Conservation (phyloP, 2,329 filamentous ascomycete genomes). For the Trematosphaeria pertusa region DNA sequence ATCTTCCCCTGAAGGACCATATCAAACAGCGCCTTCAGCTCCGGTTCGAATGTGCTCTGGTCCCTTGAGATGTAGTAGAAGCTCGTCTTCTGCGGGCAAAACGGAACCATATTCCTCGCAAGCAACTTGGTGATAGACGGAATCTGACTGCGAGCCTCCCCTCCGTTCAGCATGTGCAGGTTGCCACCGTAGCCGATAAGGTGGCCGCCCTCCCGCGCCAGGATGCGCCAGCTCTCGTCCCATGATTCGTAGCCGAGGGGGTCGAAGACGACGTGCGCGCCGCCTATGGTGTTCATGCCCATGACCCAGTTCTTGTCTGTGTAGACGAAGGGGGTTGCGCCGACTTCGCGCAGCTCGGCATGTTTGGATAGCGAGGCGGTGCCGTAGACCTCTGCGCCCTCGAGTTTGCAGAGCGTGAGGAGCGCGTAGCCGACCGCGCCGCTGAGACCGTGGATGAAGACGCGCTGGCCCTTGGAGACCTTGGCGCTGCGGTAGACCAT, state of each 20-base stretch:
- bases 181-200: slow-evolving; percentile 39
- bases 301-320: slow-evolving; percentile 58
- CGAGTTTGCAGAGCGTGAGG: slow-evolving; percentile 51
- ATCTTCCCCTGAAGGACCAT: slow-evolving; percentile 29
- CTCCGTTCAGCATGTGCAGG: slow-evolving; percentile 27
- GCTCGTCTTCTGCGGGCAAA: slow-evolving; percentile 30
- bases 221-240: slow-evolving; percentile 58
- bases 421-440: slow-evolving; percentile 58
- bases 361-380: slow-evolving; percentile 59
- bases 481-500: slow-evolving; percentile 44
- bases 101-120: slow-evolving; percentile 29
- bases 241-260: slow-evolving; percentile 60
- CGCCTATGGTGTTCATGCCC: slow-evolving; percentile 54
- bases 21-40: slow-evolving; percentile 28
- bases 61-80: slow-evolving; percentile 38
- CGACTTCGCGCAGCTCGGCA: slow-evolving; percentile 45
- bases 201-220: slow-evolving; percentile 49
- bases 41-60: slow-evolving; percentile 32
- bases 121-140: slow-evolving; percentile 31
- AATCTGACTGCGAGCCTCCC: slow-evolving; percentile 22
- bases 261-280: slow-evolving; percentile 58
- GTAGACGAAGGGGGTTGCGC: slow-evolving; percentile 56
- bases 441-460: slow-evolving; percentile 60
- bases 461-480: slow-evolving; percentile 53
- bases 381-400: slow-evolving; percentile 58